These are phyloP conservation scores for Solanum raphanifolium DNA, from an alignment of 257 asterid species.

Conservation along the genomic window DNA sequence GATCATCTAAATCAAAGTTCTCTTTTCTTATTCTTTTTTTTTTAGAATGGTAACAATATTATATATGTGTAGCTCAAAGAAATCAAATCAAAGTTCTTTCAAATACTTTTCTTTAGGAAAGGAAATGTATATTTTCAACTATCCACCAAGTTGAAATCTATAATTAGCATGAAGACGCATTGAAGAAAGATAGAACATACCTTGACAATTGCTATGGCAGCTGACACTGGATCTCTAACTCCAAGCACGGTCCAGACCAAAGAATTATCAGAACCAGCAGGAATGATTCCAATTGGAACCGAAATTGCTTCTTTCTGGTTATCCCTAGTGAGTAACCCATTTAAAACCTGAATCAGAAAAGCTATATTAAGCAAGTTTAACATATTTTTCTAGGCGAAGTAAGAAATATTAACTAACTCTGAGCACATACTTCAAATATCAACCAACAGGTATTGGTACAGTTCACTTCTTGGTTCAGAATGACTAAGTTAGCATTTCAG, in stretches of 20 bases:
- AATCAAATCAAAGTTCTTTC: background rate
- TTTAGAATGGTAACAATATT: background rate
- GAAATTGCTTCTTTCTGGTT: slow-evolving; percentile 95
- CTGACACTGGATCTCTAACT: slow-evolving; percentile 91
- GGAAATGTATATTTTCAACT: background rate
- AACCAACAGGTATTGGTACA: background rate
- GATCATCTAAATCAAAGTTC: background rate
- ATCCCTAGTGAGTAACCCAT: slow-evolving; percentile 89
- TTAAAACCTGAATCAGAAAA: slow-evolving; percentile 61
- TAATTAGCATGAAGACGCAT: background rate
- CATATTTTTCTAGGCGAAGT: background rate
- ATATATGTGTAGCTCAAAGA: background rate
- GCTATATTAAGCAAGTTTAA: background rate
- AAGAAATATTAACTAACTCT: background rate
- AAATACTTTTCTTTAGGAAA: background rate
- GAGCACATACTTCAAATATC: background rate
- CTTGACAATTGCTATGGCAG: slow-evolving; percentile 92
- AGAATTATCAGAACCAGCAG: slow-evolving; percentile 99
- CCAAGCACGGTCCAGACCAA: slow-evolving; percentile 99
- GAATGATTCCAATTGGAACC: slow-evolving; percentile 90
- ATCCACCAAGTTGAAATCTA: background rate
- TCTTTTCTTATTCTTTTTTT: background rate
- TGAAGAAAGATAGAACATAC: slow-evolving; percentile 17
- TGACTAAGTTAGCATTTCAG: background rate
- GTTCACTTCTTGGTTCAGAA: background rate